These are phyloP conservation scores for Candida easanensis DNA, from an alignment of 805 yeast genomes.

Conservation along the genomic window DNA sequence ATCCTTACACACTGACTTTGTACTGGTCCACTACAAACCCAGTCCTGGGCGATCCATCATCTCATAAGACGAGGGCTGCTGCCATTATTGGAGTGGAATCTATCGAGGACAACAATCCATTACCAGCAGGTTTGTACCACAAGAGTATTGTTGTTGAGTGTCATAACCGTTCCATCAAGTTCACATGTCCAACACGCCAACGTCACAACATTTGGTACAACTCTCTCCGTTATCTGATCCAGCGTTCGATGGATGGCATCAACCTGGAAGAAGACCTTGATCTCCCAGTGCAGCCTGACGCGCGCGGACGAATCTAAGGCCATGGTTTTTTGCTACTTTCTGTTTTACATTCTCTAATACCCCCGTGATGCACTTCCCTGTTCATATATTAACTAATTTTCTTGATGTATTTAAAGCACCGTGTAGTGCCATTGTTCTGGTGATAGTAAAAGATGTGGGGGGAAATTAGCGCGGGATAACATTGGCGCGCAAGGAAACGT, in stretches of 20 bases:
- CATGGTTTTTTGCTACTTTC: background rate
- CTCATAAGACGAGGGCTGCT: slow-evolving; percentile 69
- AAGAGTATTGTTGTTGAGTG: slow-evolving; percentile 79
- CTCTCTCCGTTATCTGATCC: slow-evolving; percentile 72
- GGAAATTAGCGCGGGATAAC: too few species aligned
- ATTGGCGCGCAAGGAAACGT: too few species aligned
- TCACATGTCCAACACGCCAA: slow-evolving; percentile 84
- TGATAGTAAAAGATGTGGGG: too few species aligned
- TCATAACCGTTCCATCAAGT: slow-evolving; percentile 55
- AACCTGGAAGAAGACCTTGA: slow-evolving; percentile 37
- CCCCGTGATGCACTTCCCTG: too few species aligned
- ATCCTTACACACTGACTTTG: slow-evolving; percentile 86
- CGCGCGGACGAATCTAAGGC: slow-evolving; percentile 2
- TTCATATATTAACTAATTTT: too few species aligned
- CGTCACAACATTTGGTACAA: slow-evolving; percentile 92
- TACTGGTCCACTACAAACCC: slow-evolving; percentile 90
- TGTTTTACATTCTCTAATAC: background rate
- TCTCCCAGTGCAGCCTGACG: slow-evolving; percentile 4
- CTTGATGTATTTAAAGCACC: too few species aligned
- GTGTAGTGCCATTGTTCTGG: too few species aligned
- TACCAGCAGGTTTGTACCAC: slow-evolving; percentile 85
- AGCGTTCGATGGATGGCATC: slow-evolving; percentile 59
- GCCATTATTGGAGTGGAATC: slow-evolving; percentile 78
- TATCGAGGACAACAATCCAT: slow-evolving; percentile 79
- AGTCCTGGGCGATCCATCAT: slow-evolving; percentile 62